Base-by-base conservation (phyloP, 2,329 filamentous ascomycete species). In the Balansia obtecta region DNA sequence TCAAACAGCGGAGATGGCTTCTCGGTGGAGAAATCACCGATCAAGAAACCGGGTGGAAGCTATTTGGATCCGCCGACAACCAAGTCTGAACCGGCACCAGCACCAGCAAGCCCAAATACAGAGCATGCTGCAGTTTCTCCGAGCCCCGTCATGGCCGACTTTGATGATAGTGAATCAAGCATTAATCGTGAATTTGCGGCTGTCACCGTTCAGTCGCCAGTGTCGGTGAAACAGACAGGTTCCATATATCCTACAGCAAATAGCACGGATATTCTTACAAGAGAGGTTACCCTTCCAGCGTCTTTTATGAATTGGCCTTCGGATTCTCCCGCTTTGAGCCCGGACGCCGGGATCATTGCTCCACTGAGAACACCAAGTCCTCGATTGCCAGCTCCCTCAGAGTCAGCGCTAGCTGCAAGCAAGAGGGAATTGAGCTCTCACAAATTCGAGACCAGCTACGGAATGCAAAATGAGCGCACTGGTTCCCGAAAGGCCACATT, bases 401-500 rank as follows among this genome's bases (percentile, higher is more conserved):
- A 47, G 12, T n/a, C 46, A 18, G 51, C 51, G 15, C 61, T 65
- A 0, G 68, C 68, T 0, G 71, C 69, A 16, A 72, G 64, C 9
- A 11, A 20, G 18, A 41, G 27, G 2, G 30, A 70, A 5, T 22
- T 7, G 46, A 65, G 61, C 18, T 66, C 68, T n/a, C 56, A 61
- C 16, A 56, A 61, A 4, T 16, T n/a, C 30, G 45, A 22, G 13
- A n/a, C 16, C 13, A 15, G 27, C 8, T 8, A 27, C 27, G 27
- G 27, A 5, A 27, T 7, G 8, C 5, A 27, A 27, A 27, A 27
- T 27, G 27, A 27, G 27, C 27, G 11, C 5, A 10, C 20, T 27
- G 15, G 6, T 64, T 65, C 9, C 49, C 59, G 72, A 3, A 65
- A 68, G 27, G 61, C 67, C 7, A 74, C 72, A 0, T 63, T 72